A percentile compares a stretch with the other conserved stretches of the same genome.
Evolutionary conservation across 441 rosid species (phyloP).

Genomic region (Corymbia calophylla): DNA sequence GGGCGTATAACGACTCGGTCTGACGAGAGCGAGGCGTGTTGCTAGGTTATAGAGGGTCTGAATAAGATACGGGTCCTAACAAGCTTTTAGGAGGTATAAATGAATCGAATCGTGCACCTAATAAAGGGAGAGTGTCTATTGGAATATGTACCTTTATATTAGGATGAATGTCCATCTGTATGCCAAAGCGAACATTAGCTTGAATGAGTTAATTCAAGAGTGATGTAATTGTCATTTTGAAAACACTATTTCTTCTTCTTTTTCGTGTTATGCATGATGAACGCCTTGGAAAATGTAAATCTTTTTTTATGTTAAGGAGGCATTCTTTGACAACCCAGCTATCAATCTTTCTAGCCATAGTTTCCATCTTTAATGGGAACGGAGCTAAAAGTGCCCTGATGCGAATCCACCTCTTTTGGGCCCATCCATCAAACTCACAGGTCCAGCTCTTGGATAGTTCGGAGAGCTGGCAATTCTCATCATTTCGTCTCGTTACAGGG

Average conservation of each 20-base stretch:
- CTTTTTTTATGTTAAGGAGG: not conserved
- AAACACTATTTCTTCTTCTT: not conserved
- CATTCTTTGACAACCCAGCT: not conserved
- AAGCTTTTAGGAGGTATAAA: not conserved
- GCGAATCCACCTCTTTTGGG: not conserved
- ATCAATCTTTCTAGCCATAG: not conserved
- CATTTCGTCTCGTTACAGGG: not conserved
- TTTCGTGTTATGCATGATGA: not conserved
- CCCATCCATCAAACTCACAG: not conserved
- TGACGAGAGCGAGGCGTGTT: not conserved
- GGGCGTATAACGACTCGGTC: too few relatives aligned
- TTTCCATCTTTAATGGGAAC: not conserved
- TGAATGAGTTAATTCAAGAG: rapidly evolving
- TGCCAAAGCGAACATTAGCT: rapidly evolving
- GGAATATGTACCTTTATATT: too few relatives aligned
- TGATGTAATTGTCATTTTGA: not conserved
- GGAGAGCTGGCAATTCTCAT: not conserved
- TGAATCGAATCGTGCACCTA: not conserved
- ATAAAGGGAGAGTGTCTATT: too few relatives aligned
- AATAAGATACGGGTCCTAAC: too few relatives aligned
- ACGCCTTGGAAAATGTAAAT: not conserved
- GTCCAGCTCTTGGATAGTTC: not conserved
- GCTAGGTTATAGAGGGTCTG: too few relatives aligned
- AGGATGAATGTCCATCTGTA: not conserved
- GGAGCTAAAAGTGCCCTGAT: not conserved